Conservation (phyloP, 148 eudicot genomes). For the Spergularia bocconei region DNA sequence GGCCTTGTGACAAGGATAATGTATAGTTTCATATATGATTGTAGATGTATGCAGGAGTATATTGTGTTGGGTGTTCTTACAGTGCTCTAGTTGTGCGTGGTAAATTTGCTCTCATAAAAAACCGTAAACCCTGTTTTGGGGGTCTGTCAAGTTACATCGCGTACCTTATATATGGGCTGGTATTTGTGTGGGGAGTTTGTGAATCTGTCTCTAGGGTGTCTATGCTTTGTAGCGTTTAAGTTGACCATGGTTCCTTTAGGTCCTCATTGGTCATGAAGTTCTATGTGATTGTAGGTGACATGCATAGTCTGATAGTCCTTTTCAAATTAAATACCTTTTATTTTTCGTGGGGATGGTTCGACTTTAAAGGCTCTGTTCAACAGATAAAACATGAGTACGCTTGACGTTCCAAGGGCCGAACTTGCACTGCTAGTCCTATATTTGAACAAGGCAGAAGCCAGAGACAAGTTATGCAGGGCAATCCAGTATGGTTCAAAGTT, state of each 20-base stretch:
- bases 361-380: conserved; percentile 26
- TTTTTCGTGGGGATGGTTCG: not conserved
- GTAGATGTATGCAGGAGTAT: not conserved
- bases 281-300: not conserved
- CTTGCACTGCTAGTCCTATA: conserved; percentile 78
- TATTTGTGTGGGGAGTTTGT: not conserved
- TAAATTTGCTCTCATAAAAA: not conserved
- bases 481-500: conserved; percentile 97
- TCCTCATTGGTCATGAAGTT: not conserved
- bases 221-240: not conserved
- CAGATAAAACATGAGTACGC: conserved; percentile 55
- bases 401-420: conserved; percentile 79
- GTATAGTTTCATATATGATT: not conserved
- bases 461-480: conserved; percentile 99
- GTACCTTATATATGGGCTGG: not conserved
- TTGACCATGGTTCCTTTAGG: not conserved
- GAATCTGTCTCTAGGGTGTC: not conserved
- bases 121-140: not conserved
- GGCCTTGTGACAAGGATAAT: not conserved
- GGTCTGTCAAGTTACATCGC: not conserved
- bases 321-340: not conserved
- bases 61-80: not conserved
- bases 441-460: conserved; percentile 96
- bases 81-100: not conserved
- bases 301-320: conserved; percentile 5